These are phyloP conservation scores for Linnemannia exigua DNA, from an alignment of 192 early-diverging fungal species.

Conservation along the genomic window DNA sequence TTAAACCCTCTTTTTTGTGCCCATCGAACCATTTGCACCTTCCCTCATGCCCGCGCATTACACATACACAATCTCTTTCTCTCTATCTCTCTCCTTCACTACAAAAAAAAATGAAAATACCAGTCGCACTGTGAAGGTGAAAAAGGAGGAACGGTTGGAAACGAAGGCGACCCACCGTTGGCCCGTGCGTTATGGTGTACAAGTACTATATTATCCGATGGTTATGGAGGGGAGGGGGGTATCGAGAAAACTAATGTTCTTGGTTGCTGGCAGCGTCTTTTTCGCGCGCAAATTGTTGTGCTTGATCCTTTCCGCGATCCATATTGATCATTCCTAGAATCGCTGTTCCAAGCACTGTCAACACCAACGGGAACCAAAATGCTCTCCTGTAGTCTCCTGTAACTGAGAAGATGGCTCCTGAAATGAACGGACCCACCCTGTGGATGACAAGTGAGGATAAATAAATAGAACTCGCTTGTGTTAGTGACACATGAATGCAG, in stretches of 20 bases:
- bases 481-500: background rate
- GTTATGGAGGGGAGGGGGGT: too few relatives aligned
- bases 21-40: too few relatives aligned
- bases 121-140: too few relatives aligned
- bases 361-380: slow-evolving; percentile 63
- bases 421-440: slow-evolving; percentile 79
- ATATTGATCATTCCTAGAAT: slow-evolving; percentile 60
- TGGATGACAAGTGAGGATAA: background rate
- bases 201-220: too few relatives aligned
- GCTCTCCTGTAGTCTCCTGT: slow-evolving; percentile 64
- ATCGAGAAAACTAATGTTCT: background rate
- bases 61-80: too few relatives aligned
- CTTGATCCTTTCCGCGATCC: slow-evolving; percentile 67
- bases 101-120: too few relatives aligned
- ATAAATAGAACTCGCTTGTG: background rate
- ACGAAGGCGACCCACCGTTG: too few relatives aligned
- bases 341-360: slow-evolving; percentile 56
- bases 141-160: too few relatives aligned
- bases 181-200: too few relatives aligned
- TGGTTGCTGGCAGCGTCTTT: slow-evolving; percentile 2
- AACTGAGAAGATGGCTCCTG: slow-evolving; percentile 68
- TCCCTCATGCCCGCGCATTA: too few relatives aligned
- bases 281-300: slow-evolving; percentile 9
- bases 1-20: too few relatives aligned
- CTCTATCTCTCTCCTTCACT: too few relatives aligned